Base-by-base conservation (phyloP, 2,329 filamentous ascomycete genomes). In the Alternaria rosae region DNA sequence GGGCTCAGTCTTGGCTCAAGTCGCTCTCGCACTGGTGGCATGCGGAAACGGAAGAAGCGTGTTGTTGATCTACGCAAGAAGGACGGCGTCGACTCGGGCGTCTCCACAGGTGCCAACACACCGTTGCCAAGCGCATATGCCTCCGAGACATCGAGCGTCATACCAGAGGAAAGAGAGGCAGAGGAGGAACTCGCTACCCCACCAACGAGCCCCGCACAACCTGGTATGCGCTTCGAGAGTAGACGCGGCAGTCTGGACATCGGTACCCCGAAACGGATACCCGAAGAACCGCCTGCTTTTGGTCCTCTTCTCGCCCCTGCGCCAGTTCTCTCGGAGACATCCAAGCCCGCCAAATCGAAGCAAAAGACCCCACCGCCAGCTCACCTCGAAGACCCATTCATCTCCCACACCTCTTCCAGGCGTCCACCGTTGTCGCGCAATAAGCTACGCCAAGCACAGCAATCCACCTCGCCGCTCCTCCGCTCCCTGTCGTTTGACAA, bases 21-120 rank as follows among this genome's bases (percentile, higher is more conserved):
- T 55, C 83, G 87, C 50, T 82, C 85, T 44, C 87, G 91, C 67
- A 82, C 88, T 4, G 86, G 88, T 64, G 84, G 85, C 21, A 85
- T 87, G 32, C 87, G 91, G 56, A 94, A 92, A 82, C 92, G 92
- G 84, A 96, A 94, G 86, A 92, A 88, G 61, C 86, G 92, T 20
- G 89, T 96, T 13, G 91, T 96, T 62, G 93, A 96, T 73, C 83
- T 96, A 13, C 86, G 92, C n/a, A 88, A 86, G 64, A 83, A 86
- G 64, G 84, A 85, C 61, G 79, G 76, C 12, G 77, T 77, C 54
- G 82, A 82, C 41, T 78, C 85, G 25, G 82, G 82, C 41, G 78
- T 83, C 26, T 87, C 84, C 38, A 86, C 87, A 12, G 82, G 83
- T 11, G 85, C 84, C 23, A 80, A 78, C 11, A 82, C 79, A 15